Conservation (phyloP, 2,329 filamentous ascomycete genomes). For the Leptographium galeiforme region DNA sequence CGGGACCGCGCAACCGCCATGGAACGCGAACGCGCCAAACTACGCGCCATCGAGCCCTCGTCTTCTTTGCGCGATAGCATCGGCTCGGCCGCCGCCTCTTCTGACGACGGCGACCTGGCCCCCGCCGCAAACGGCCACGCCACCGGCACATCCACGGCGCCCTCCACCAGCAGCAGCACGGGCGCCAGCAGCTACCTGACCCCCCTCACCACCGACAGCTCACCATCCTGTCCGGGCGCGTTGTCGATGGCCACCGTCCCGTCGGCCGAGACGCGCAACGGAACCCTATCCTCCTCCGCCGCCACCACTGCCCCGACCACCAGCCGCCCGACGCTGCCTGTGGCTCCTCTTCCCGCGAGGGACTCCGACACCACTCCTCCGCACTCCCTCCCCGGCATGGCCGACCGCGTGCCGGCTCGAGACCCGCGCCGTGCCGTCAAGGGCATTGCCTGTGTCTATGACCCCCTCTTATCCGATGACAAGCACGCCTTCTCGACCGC, state of each 20-base stretch:
- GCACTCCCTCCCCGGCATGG: neutral
- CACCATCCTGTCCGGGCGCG: slow-evolving; percentile 24
- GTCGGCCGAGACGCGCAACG: neutral
- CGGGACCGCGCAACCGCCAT: slow-evolving; percentile 36
- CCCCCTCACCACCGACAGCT: slow-evolving; percentile 38
- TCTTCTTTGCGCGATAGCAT: slow-evolving; percentile 19
- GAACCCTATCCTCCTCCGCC: neutral
- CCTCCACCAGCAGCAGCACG: slow-evolving; percentile 21
- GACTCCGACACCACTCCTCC: slow-evolving; percentile 16
- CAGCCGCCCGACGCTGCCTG: slow-evolving; percentile 25
- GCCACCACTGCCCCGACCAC: slow-evolving; percentile 31
- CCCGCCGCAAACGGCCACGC: neutral
- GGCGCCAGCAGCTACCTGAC: slow-evolving; percentile 32
- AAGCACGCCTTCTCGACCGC: slow-evolving; percentile 30
- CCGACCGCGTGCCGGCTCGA: slow-evolving; percentile 39
- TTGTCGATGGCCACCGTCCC: neutral
- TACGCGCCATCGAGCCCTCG: slow-evolving; percentile 25
- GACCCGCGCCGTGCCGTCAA: slow-evolving; percentile 39
- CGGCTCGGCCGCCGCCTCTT: slow-evolving; percentile 15
- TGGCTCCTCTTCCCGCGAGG: slow-evolving; percentile 4
- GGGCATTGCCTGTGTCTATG: slow-evolving; percentile 47
- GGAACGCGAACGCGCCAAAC: slow-evolving; percentile 48
- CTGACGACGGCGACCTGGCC: slow-evolving; percentile 46
- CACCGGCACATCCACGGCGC: neutral
- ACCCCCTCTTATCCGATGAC: slow-evolving; percentile 37